A percentile compares a stretch with the other conserved stretches of the same genome.
phyloP scores from a whole-genome alignment of 2,329 filamentous ascomycete genomes.

The Phialophora macrospora region DNA sequence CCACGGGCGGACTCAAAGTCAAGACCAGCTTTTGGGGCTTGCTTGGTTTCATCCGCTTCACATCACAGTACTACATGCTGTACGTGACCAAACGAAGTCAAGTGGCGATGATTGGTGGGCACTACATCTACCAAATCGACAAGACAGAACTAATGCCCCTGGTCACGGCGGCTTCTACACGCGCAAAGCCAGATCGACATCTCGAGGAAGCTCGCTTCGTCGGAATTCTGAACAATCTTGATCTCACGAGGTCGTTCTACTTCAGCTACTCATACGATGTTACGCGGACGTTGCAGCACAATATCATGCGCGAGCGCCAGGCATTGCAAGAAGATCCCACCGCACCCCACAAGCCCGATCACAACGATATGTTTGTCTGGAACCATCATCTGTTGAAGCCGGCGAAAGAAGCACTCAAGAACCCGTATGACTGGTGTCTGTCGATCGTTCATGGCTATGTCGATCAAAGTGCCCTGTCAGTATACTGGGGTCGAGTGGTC shows the following conservation, averaged over 20 bases:
- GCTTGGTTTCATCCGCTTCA: constrained; percentile 94
- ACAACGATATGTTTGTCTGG: constrained; percentile 98
- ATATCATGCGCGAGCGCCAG: constrained; percentile 79
- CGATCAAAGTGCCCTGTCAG: constrained; percentile 81
- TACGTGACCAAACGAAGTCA: constrained; percentile 95
- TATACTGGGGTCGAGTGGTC: constrained; percentile 79
- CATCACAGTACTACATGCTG: constrained; percentile 95
- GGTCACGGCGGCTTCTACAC: constrained; percentile 69
- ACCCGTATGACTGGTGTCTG: constrained; percentile 93
- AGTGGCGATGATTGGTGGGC: constrained; percentile 92
- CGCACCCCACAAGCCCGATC: constrained; percentile 65
- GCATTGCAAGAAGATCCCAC: constrained; percentile 69
- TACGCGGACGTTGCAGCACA: constrained; percentile 87
- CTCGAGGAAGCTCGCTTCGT: constrained; percentile 89
- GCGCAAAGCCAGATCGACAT: constrained; percentile 79
- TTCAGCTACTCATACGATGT: constrained; percentile 99
- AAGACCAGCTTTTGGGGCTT: constrained; percentile 87
- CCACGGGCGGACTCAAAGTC: constrained; percentile 84
- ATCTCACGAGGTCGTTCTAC: constrained; percentile 90
- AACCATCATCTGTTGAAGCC: constrained; percentile 87
- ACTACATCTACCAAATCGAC: constrained; percentile 94
- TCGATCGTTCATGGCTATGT: constrained; percentile 96
- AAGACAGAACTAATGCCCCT: constrained; percentile 89
- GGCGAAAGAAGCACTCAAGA: constrained; percentile 69
- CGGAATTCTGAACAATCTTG: constrained; percentile 85